These are phyloP conservation scores for Colletotrichum simmondsii DNA, from an alignment of 2,329 filamentous ascomycete genomes.

Conservation along the genomic window DNA sequence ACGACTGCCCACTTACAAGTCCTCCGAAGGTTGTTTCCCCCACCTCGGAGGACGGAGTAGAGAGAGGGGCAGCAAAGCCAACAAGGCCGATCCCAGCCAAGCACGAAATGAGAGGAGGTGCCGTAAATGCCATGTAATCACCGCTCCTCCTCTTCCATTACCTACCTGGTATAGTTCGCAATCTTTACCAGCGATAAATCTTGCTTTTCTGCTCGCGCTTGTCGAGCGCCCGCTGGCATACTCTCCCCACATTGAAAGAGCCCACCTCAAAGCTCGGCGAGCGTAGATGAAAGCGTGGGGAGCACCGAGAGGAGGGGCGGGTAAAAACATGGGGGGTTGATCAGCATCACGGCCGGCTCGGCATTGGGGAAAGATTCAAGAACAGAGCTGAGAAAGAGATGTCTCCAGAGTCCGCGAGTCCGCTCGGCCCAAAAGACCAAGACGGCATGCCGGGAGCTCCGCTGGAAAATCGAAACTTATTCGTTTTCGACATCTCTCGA, in stretches of 20 bases:
- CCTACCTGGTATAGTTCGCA: neutral
- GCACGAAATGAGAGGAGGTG: slow-evolving; percentile 27
- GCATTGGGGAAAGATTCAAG: neutral
- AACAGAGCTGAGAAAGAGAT: too few species aligned
- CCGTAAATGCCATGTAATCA: slow-evolving; percentile 25
- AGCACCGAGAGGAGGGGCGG: neutral
- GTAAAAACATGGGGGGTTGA: neutral
- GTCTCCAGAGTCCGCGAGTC: too few species aligned
- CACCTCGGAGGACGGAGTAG: neutral
- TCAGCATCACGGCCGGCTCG: slow-evolving; percentile 10
- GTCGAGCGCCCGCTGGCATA: neutral
- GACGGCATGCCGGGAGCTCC: neutral
- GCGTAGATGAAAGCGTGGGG: neutral
- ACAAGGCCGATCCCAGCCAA: slow-evolving; percentile 5
- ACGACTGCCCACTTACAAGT: neutral
- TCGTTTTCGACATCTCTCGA: neutral
- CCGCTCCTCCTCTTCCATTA: neutral
- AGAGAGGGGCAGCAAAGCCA: neutral
- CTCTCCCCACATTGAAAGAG: neutral
- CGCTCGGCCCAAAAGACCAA: slow-evolving; percentile 9
- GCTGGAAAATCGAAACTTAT: neutral
- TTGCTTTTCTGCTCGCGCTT: neutral
- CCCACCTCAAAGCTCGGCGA: too few species aligned
- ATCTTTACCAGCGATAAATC: neutral
- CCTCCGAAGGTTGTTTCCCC: neutral